Percentiles rank a stretch among this genome's conserved stretches.
phyloP scores from a whole-genome alignment of 129 eudicot species.

The Apium graveolens region DNA sequence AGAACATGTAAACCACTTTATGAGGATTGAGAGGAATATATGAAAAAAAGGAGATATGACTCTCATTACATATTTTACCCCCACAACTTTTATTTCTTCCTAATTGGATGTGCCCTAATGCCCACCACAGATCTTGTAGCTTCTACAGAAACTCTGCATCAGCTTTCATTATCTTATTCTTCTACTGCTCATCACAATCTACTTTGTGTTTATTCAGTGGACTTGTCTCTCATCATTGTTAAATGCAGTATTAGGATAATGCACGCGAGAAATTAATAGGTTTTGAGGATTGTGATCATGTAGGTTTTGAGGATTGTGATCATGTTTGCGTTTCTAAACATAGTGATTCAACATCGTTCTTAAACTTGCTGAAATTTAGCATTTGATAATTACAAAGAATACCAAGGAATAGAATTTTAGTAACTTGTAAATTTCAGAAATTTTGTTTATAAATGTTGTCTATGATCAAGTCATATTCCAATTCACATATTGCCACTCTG shows the following conservation, averaged over 20 bases:
- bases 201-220: not conserved
- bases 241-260: not conserved
- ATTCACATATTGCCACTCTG: not conserved
- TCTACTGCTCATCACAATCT: not conserved
- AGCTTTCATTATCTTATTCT: not conserved
- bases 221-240: not conserved
- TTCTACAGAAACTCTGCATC: not conserved
- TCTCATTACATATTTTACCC: not conserved
- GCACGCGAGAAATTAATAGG: not conserved
- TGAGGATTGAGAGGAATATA: constrained; percentile 3
- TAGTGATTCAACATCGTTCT: not conserved
- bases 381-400: not conserved
- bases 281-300: not conserved
- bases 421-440: not conserved
- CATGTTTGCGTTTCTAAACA: not conserved
- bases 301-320: not conserved
- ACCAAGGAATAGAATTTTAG: not conserved
- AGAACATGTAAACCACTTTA: not conserved
- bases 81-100: constrained; percentile 5
- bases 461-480: not conserved
- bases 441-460: not conserved
- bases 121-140: constrained; percentile 11
- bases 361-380: not conserved
- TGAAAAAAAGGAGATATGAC: not conserved
- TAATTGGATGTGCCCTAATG: not conserved